Evolutionary conservation across 805 yeast genomes (phyloP), one percentile per base, ranked within the genome.

Genomic region (Saccharomycopsis babjevae): DNA sequence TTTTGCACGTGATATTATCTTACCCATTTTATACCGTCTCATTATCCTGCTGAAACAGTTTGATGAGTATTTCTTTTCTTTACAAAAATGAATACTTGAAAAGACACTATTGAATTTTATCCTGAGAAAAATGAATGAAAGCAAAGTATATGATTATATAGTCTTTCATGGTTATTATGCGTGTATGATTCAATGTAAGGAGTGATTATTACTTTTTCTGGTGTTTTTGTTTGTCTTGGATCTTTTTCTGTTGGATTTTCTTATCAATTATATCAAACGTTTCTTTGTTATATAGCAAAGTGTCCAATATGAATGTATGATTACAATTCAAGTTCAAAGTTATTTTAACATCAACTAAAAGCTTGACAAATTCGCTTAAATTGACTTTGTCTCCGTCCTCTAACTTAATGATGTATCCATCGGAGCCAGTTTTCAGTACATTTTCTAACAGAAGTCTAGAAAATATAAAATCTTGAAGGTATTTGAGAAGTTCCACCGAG

Each of bases 231-330:
- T 6, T 46, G n/a, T 16, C 16, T 32, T 20, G 7, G 18, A 7
- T 25, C 30, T n/a, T 38, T 22, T 18, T 25, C 15, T 46, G 52
- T 22, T 22, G 52, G 28, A 63, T 63, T 20, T 57, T 57, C 60
- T 66, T 68, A 59, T 79, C 81, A 62, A 79, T 74, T 25, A 68
- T 68, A 56, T 80, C 81, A 66, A 81, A 81, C 11, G 74, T 73
- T 61, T 70, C 68, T 59, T 80, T 81, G 63, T 80, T 81, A 57
- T 80, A 78, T 22, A 82, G 67, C 50, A 85, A 67, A 1, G 85
- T 74, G 66, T 85, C 90, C 66, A 85, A 76, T 13, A 82, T 76
- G 58, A 79, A 80, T 1, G 85, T 74, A 66, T 83, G 79, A 0
- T 85, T 86, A 18, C 86, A 85, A 66, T 85, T 85, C 39, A 81